Percentiles rank a stretch among this genome's conserved stretches.
phyloP scores from a whole-genome alignment of 163 green algal species.

The Chlamydomonas reinhardtii region DNA sequence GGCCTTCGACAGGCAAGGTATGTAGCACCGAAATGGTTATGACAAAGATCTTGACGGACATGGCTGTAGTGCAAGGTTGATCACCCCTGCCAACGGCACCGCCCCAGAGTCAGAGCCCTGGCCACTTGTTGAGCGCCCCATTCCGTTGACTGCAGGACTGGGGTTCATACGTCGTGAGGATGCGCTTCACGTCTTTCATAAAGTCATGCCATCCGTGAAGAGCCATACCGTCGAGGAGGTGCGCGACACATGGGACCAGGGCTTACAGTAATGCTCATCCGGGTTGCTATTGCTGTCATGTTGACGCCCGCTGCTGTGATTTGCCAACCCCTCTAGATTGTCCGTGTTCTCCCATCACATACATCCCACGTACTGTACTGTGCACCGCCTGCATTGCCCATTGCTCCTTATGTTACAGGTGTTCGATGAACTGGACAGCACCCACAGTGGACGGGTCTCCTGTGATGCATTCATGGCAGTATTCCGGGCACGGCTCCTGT shows the following conservation, averaged over 20 bases:
- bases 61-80: no score
- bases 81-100: no score
- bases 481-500: not conserved
- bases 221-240: conserved; percentile 28
- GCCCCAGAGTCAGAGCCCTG: no score
- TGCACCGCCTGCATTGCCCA: no score
- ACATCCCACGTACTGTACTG: no score
- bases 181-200: not conserved
- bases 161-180: conserved; percentile 32
- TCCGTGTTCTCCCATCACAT: not conserved
- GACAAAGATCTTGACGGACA: not conserved
- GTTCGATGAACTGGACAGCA: conserved; percentile 24
- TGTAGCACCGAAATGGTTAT: not conserved
- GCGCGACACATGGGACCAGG: not conserved
- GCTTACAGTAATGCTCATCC: no score
- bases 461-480: conserved; percentile 32
- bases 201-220: not conserved
- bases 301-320: no score
- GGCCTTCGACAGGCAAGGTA: conserved; percentile 5
- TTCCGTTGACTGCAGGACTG: not conserved
- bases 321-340: no score
- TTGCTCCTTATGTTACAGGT: not conserved
- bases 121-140: no score
- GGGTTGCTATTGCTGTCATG: no score
- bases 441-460: not conserved